Conservation (phyloP, 805 yeast species). For the Wickerhamomyces bovis region DNA sequence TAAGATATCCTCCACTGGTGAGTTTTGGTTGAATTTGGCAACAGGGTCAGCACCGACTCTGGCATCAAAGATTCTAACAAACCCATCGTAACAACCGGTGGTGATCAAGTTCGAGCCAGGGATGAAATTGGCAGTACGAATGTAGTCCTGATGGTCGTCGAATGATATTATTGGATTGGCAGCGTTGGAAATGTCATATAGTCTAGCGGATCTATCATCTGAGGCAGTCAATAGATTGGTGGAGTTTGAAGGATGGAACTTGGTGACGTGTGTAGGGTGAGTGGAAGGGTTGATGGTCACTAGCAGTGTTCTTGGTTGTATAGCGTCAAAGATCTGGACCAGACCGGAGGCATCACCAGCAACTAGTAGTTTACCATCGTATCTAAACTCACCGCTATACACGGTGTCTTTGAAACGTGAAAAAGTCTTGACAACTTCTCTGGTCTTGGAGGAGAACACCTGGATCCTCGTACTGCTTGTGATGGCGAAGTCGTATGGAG, state of each 20-base stretch:
- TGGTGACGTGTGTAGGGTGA: slow-evolving; percentile 90
- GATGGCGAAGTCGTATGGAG: slow-evolving; percentile 90
- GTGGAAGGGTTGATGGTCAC: slow-evolving; percentile 78
- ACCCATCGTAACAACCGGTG: slow-evolving; percentile 93
- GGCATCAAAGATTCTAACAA: slow-evolving; percentile 77
- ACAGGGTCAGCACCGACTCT: slow-evolving; percentile 54
- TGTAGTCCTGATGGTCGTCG: slow-evolving; percentile 78
- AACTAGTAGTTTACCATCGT: slow-evolving; percentile 84
- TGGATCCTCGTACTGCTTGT: slow-evolving; percentile 90
- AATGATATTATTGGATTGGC: slow-evolving; percentile 67
- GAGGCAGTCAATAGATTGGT: slow-evolving; percentile 81
- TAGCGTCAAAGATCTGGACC: slow-evolving; percentile 85
- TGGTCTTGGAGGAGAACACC: slow-evolving; percentile 86
- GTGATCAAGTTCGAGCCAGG: slow-evolving; percentile 78
- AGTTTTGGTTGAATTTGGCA: slow-evolving; percentile 59
- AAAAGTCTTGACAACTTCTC: slow-evolving; percentile 84
- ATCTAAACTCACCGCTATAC: slow-evolving; percentile 83
- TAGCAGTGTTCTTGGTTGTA: slow-evolving; percentile 69
- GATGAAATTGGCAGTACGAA: slow-evolving; percentile 73
- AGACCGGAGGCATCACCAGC: slow-evolving; percentile 96
- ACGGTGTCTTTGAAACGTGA: slow-evolving; percentile 87
- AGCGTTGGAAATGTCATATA: slow-evolving; percentile 82
- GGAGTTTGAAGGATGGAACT: slow-evolving; percentile 74
- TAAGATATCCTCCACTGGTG: slow-evolving; percentile 81
- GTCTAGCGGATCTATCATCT: slow-evolving; percentile 81